phyloP scores from a whole-genome alignment of 2,329 filamentous ascomycete genomes.

The Pestalotiopsis sp. region DNA sequence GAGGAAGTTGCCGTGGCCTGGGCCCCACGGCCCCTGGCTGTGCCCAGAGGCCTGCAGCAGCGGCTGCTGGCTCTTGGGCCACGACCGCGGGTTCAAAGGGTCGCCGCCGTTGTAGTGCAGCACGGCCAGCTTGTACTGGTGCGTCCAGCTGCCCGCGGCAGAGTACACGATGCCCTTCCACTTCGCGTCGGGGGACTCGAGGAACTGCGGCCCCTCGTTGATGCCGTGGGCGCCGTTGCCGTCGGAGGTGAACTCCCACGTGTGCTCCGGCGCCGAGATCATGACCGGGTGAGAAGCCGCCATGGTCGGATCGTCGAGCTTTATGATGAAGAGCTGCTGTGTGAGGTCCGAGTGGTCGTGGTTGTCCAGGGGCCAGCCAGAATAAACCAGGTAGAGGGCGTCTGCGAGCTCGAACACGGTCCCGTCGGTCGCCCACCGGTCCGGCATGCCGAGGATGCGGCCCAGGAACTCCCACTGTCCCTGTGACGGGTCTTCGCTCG shows the following conservation, averaged over 20 bases:
- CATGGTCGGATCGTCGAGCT: slow-evolving; percentile 24
- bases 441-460: slow-evolving; percentile 26
- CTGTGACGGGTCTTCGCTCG: slow-evolving; percentile 25
- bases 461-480: slow-evolving; percentile 33
- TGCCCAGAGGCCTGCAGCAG: slow-evolving; percentile 22
- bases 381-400: slow-evolving; percentile 30
- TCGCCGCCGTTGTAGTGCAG: slow-evolving; percentile 28
- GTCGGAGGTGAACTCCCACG: slow-evolving; percentile 31
- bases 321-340: slow-evolving; percentile 30
- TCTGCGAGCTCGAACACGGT: slow-evolving; percentile 29
- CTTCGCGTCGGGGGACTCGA: slow-evolving; percentile 26
- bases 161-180: slow-evolving; percentile 31
- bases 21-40: slow-evolving; percentile 24
- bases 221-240: slow-evolving; percentile 28
- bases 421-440: slow-evolving; percentile 34
- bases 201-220: slow-evolving; percentile 34
- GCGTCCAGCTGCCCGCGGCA: slow-evolving; percentile 32
- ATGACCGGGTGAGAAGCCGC: slow-evolving; percentile 20
- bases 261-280: slow-evolving; percentile 24
- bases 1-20: slow-evolving; percentile 30
- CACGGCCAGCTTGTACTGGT: slow-evolving; percentile 33
- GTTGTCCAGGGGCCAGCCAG: slow-evolving; percentile 30
- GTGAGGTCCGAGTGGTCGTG: slow-evolving; percentile 21
- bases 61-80: slow-evolving; percentile 28
- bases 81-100: slow-evolving; percentile 26